phyloP scores from a whole-genome alignment of 345 rosid species.

The Aurinia saxatilis region DNA sequence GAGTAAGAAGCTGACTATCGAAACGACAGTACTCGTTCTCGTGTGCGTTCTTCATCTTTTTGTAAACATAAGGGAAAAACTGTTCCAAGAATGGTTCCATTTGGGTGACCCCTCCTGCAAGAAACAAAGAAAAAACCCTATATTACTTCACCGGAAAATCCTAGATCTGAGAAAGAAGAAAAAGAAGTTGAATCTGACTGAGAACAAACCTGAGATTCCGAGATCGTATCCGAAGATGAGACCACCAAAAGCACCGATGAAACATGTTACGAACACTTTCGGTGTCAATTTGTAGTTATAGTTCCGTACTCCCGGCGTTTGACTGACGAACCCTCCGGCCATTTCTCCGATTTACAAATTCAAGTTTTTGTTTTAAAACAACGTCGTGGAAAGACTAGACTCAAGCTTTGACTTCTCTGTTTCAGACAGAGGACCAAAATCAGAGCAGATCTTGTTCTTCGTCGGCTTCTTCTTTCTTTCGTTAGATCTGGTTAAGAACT shows the following conservation, averaged over 20 bases:
- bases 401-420: conserved; percentile 14
- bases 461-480: background rate
- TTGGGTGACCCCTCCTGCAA: conserved; percentile 74
- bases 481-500: background rate
- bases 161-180: background rate
- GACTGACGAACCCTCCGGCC: conserved; percentile 45
- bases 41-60: conserved; percentile 21
- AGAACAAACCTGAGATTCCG: conserved; percentile 58
- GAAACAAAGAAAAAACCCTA: background rate
- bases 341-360: conserved; percentile 12
- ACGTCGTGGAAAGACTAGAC: background rate
- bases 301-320: conserved; percentile 22
- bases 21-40: conserved; percentile 68
- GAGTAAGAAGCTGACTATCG: conserved; percentile 52
- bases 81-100: conserved; percentile 58
- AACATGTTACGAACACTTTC: conserved; percentile 54
- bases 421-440: conserved; percentile 12
- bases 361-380: background rate
- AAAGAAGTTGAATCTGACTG: background rate
- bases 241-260: conserved; percentile 82
- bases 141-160: background rate
- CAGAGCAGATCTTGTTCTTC: conserved; percentile 12
- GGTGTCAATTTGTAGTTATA: conserved; percentile 53
- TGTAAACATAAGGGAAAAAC: conserved; percentile 54
- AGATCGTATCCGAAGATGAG: conserved; percentile 80